Evolutionary conservation across 225 moss, liverwort and hornwort species (phyloP).

Genomic region (Pseudisothecium myosuroides): DNA sequence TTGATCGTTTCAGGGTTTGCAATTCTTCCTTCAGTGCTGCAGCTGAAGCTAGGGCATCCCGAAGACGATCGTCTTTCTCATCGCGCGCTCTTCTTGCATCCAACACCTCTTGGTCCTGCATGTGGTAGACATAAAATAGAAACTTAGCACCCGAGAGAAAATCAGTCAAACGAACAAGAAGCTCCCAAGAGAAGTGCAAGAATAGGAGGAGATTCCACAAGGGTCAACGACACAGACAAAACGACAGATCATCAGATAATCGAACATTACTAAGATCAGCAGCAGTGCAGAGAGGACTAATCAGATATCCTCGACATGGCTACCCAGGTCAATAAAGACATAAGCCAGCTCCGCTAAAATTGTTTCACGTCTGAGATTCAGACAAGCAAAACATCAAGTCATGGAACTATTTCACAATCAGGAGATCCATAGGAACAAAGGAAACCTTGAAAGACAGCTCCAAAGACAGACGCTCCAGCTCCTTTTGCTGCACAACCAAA

Average conservation of each 20-base stretch:
- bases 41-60: conserved; percentile 49
- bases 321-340: not conserved
- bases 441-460: conserved; percentile 86
- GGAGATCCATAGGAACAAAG: not conserved
- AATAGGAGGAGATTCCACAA: not conserved
- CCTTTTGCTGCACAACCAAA: conserved; percentile 44
- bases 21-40: conserved; percentile 56
- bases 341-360: not conserved
- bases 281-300: not conserved
- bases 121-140: not conserved
- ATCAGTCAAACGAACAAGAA: not conserved
- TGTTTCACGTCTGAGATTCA: not conserved
- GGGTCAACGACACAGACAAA: not conserved
- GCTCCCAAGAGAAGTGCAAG: not conserved
- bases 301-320: not conserved
- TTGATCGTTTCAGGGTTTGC: conserved; percentile 46
- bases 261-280: not conserved
- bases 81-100: conserved; percentile 58
- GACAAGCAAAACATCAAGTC: not conserved
- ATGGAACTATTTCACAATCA: not conserved
- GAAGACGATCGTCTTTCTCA: conserved; percentile 72
- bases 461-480: conserved; percentile 71
- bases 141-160: not conserved
- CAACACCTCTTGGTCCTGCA: conserved; percentile 85
- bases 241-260: not conserved